Conservation (phyloP, 495 filamentous ascomycete species). For the Hypoxylon subgilvum region DNA sequence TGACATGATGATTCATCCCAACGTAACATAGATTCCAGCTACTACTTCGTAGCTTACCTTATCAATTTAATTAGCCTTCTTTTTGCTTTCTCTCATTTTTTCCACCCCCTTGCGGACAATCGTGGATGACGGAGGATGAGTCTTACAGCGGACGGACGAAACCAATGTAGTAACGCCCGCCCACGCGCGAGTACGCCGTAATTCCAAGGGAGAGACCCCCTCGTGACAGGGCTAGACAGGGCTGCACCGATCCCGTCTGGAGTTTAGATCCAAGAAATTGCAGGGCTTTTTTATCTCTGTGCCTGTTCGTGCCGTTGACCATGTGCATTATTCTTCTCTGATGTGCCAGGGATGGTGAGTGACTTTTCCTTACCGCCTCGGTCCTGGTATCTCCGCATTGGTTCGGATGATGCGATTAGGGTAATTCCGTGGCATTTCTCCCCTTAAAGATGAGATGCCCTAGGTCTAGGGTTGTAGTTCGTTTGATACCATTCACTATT, state of each 20-base stretch:
- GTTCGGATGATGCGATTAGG: slow-evolving; percentile 3
- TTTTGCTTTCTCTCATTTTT: neutral
- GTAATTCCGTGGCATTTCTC: slow-evolving; percentile 1
- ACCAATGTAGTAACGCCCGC: slow-evolving; percentile 9
- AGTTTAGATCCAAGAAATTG: slow-evolving; percentile 17
- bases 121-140: slow-evolving; percentile 1
- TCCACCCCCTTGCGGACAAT: slow-evolving; percentile 1
- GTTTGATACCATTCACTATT: too few species aligned
- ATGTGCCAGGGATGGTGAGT: slow-evolving; percentile 25
- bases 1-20: too few species aligned
- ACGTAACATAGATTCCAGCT: too few species aligned
- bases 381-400: slow-evolving; percentile 4
- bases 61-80: neutral
- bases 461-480: too few species aligned
- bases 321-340: neutral
- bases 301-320: neutral
- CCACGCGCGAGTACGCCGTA: slow-evolving; percentile 16
- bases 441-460: too few species aligned
- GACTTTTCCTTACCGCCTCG: slow-evolving; percentile 14
- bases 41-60: too few species aligned
- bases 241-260: slow-evolving; percentile 27
- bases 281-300: slow-evolving; percentile 6
- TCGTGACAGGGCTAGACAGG: slow-evolving; percentile 33
- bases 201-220: slow-evolving; percentile 12
- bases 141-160: neutral